A percentile compares a stretch with the other conserved stretches of the same genome.
These are phyloP conservation scores for Volvox reticuliferus DNA, from an alignment of 139 green algal species.

Conservation along the genomic window DNA sequence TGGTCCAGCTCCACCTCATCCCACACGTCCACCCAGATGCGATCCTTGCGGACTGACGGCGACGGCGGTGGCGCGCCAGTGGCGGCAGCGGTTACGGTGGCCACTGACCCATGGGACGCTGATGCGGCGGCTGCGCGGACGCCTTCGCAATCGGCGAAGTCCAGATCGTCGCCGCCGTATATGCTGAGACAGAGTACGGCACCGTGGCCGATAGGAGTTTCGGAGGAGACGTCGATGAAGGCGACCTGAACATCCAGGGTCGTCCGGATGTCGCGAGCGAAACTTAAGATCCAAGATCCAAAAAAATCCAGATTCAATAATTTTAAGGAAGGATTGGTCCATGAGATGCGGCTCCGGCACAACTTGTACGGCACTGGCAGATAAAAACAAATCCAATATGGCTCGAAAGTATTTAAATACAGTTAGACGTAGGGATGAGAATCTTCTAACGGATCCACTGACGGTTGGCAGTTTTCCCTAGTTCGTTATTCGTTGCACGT, in stretches of 20 bases:
- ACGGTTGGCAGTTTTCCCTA: no score
- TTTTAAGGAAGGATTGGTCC: no score
- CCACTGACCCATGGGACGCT: neutral
- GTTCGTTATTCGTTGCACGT: no score
- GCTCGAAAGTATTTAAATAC: no score
- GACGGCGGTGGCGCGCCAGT: neutral
- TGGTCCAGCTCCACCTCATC: constrained; percentile 52
- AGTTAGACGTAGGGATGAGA: no score
- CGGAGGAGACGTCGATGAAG: constrained; percentile 88
- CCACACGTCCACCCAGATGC: constrained; percentile 89
- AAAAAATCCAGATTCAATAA: no score
- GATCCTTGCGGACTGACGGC: constrained; percentile 22
- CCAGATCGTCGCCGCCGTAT: constrained; percentile 77
- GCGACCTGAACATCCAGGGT: constrained; percentile 32
- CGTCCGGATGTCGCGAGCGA: no score
- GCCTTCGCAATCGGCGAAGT: constrained; percentile 9
- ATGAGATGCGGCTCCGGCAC: no score
- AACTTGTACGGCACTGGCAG: no score
- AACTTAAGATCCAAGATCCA: neutral
- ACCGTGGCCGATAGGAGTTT: constrained; percentile 94
- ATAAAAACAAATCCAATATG: no score
- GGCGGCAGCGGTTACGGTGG: neutral
- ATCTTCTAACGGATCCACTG: no score
- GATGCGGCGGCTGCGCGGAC: neutral
- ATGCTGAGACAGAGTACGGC: constrained; percentile 92